These are phyloP conservation scores for Neopestalotiopsis sp. DNA, from an alignment of 2,329 filamentous ascomycete genomes.

Conservation along the genomic window DNA sequence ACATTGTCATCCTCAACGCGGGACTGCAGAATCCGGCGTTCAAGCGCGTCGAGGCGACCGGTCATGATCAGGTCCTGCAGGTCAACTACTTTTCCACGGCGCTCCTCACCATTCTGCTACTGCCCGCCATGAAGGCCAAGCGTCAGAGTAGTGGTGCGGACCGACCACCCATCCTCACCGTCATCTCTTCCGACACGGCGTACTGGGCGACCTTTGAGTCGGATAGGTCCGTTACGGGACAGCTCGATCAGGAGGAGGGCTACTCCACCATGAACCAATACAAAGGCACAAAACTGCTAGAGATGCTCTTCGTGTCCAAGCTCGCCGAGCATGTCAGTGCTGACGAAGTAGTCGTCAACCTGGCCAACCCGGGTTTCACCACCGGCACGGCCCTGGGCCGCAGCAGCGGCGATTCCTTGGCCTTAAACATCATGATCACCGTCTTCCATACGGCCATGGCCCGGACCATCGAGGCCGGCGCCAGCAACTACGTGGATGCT, in stretches of 20 bases:
- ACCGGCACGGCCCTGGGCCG: constrained; percentile 20
- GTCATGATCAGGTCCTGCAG: constrained; percentile 15
- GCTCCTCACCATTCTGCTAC: constrained; percentile 10
- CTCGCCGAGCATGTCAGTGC: constrained; percentile 33
- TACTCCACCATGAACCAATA: constrained; percentile 41
- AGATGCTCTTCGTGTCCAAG: constrained; percentile 86
- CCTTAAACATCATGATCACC: not conserved
- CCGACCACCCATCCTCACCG: constrained; percentile 23
- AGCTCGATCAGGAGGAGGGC: constrained; percentile 54
- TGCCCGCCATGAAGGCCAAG: constrained; percentile 15
- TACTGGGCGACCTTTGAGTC: constrained; percentile 15
- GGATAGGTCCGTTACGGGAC: constrained; percentile 22
- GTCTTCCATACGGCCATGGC: not conserved
- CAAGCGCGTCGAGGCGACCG: not conserved
- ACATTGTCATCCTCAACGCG: constrained; percentile 52
- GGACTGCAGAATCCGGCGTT: constrained; percentile 16
- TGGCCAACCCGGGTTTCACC: constrained; percentile 27
- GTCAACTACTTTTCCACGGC: constrained; percentile 18
- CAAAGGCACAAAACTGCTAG: constrained; percentile 44
- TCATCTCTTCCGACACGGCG: constrained; percentile 23
- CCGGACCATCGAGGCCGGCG: constrained; percentile 2
- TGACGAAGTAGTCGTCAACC: constrained; percentile 27
- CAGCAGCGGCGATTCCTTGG: not conserved
- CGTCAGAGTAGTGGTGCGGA: not conserved
- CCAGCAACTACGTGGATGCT: constrained; percentile 25